Evolutionary conservation across 192 early-diverging fungal species (phyloP), one percentile per base, ranked within the genome.

Genomic region (Jimgerdemannia lactiflua): DNA sequence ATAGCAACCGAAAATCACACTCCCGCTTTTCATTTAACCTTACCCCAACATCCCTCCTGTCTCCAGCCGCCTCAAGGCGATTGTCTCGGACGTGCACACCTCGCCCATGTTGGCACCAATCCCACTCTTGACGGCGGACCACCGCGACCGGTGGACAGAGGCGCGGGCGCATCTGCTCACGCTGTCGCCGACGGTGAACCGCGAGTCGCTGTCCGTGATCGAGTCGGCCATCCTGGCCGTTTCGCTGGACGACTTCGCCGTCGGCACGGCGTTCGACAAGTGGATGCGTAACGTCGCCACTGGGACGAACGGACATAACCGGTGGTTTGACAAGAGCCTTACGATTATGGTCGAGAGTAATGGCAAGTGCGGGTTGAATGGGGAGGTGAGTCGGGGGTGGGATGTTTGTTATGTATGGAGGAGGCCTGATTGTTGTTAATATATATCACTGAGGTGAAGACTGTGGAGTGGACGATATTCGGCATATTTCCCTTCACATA

Each of bases 311-410:
- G 95, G 93, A 4, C 91, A 89, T 80, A 97, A 97, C 77, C 86
- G 96, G 3, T 97, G 96, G 96, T 95, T 92, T 75, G 96, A 97
- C 81, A 97, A 95, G 80, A 85, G 85, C 6, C 69, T 93, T n/a
- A 89, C 83, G 17, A 71, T 94, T 42, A 79, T 88, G 41, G 82
- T 95, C 67, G 91, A 92, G 68, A 88, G 90, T 72, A 94, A 94
- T 78, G 96, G 94, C 65, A 79, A 88, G 11, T 86, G 84, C 18
- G 85, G 82, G 3, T 82, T 89, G 42, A 70, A 88, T 65, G 92
- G 92, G 39, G 92, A 93, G 49, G 49, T 59, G 49, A 78, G 49
- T 59, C 8, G 6, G 49, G 6, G 6, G 6, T 59, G 6, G 2
- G 6, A 59, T 59, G 49, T 59, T 59, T 59, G 14, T 59, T 29